Conservation (phyloP, 2,329 filamentous ascomycete genomes). For the Zelopaecilomyces penicillatus region DNA sequence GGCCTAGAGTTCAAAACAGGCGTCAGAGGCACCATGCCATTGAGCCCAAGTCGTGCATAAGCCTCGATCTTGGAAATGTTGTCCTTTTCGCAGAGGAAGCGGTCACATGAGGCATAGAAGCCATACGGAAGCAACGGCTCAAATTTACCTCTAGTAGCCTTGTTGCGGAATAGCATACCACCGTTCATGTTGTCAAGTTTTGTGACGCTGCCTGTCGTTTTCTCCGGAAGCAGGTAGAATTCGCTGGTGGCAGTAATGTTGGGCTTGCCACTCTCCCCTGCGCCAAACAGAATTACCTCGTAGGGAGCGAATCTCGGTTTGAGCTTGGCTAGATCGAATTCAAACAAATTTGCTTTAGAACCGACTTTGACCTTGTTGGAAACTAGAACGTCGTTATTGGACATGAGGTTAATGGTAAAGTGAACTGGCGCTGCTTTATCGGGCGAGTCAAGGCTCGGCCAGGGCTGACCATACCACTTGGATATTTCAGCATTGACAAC, state of each 20-base stretch:
- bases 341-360: constrained; percentile 25
- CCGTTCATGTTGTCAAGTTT: constrained; percentile 38
- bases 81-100: constrained; percentile 32
- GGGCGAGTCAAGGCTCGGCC: constrained; percentile 19
- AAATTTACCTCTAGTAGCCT: constrained; percentile 26
- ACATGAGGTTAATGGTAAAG: constrained; percentile 29
- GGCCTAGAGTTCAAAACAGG: constrained; percentile 28
- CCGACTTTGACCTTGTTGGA: constrained; percentile 25
- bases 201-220: constrained; percentile 32
- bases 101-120: constrained; percentile 35
- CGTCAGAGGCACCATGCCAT: constrained; percentile 36
- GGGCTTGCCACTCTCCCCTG: constrained; percentile 19
- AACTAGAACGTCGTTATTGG: constrained; percentile 23
- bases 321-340: constrained; percentile 28
- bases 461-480: constrained; percentile 29
- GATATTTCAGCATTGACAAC: constrained; percentile 36
- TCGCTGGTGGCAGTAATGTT: constrained; percentile 29
- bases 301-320: constrained; percentile 29
- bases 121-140: constrained; percentile 36
- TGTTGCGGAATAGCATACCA: constrained; percentile 31
- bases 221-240: constrained; percentile 35
- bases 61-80: constrained; percentile 23
- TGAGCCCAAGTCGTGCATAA: constrained; percentile 32
- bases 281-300: constrained; percentile 28
- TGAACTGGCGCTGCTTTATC: constrained; percentile 17